Conservation (phyloP, 768 basidiomycete species). For the Rhodotorula sphaerocarpa region DNA sequence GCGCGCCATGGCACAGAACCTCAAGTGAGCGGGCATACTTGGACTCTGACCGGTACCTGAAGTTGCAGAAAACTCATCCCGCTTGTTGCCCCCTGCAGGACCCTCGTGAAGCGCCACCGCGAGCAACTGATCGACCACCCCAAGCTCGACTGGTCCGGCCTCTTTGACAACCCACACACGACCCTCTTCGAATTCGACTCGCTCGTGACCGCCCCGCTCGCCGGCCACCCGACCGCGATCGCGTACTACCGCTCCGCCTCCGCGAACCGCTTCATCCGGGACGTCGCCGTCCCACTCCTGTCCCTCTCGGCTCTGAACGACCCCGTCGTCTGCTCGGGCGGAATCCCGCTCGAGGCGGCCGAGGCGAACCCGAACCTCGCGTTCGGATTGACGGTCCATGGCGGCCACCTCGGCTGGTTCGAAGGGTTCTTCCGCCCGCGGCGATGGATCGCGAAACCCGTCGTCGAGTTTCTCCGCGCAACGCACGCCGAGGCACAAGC, state of each 20-base stretch:
- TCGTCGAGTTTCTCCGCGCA: constrained; percentile 62
- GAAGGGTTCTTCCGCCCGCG: constrained; percentile 38
- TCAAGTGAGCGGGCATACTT: no score
- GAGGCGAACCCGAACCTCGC: constrained; percentile 47
- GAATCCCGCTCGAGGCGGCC: constrained; percentile 33
- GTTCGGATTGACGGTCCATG: constrained; percentile 56
- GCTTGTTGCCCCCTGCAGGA: constrained; percentile 11
- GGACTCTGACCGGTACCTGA: constrained; percentile 49
- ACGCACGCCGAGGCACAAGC: no score
- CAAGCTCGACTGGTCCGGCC: constrained; percentile 21
- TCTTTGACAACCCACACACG: constrained; percentile 31
- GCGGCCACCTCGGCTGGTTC: constrained; percentile 77
- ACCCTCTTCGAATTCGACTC: constrained; percentile 50
- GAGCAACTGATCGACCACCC: constrained; percentile 16
- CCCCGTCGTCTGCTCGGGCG: constrained; percentile 60
- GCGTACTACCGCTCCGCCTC: constrained; percentile 51
- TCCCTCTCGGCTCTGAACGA: constrained; percentile 69
- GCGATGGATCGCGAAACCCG: constrained; percentile 63
- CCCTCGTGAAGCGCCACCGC: constrained; percentile 16
- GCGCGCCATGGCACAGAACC: constrained; percentile 67
- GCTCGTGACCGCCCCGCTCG: constrained; percentile 45
- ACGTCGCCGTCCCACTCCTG: constrained; percentile 64
- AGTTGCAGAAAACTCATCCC: no score
- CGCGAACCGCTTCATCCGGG: constrained; percentile 53
- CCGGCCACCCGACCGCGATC: constrained; percentile 44